Percentiles rank a stretch among this genome's conserved stretches.
These are phyloP conservation scores for Mycena floridula DNA, from an alignment of 768 basidiomycete species.

Conservation along the genomic window DNA sequence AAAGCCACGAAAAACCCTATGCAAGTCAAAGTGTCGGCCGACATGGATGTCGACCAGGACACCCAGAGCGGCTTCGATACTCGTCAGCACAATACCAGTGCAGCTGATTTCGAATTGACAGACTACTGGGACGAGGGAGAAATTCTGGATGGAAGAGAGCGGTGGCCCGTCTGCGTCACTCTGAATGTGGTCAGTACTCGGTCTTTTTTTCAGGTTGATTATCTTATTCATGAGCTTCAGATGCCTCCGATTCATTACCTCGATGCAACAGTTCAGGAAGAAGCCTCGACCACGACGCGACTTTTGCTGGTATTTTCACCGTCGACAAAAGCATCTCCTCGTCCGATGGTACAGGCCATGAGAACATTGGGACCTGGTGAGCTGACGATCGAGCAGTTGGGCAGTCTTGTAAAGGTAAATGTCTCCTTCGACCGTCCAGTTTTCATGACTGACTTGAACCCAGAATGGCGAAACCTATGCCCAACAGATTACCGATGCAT, in stretches of 20 bases:
- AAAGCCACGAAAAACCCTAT: slow-evolving; percentile 32
- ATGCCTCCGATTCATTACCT: slow-evolving; percentile 57
- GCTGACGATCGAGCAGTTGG: slow-evolving; percentile 39
- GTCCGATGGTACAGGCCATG: slow-evolving; percentile 52
- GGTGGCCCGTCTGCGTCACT: slow-evolving; percentile 75
- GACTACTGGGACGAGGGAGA: slow-evolving; percentile 89
- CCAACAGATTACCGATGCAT: slow-evolving; percentile 41
- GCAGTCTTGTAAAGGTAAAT: slow-evolving; percentile 48
- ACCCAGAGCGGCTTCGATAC: slow-evolving; percentile 54
- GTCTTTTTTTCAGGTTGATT: neutral
- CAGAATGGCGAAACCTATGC: slow-evolving; percentile 70
- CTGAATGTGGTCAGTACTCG: slow-evolving; percentile 59
- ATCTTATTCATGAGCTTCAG: slow-evolving; percentile 24
- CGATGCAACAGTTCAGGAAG: slow-evolving; percentile 70
- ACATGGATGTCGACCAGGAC: slow-evolving; percentile 54
- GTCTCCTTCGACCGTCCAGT: neutral
- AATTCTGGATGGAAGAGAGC: slow-evolving; percentile 49
- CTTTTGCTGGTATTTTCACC: slow-evolving; percentile 66
- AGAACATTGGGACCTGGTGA: slow-evolving; percentile 61
- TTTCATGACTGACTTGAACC: neutral
- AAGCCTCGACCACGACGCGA: slow-evolving; percentile 55
- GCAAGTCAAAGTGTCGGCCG: too few species aligned
- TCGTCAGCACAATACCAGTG: slow-evolving; percentile 33
- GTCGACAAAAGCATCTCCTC: slow-evolving; percentile 22
- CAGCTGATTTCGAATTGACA: slow-evolving; percentile 79